Evolutionary conservation across 805 yeast genomes (phyloP).

Genomic region (Maudiozyma saulgeensis): DNA sequence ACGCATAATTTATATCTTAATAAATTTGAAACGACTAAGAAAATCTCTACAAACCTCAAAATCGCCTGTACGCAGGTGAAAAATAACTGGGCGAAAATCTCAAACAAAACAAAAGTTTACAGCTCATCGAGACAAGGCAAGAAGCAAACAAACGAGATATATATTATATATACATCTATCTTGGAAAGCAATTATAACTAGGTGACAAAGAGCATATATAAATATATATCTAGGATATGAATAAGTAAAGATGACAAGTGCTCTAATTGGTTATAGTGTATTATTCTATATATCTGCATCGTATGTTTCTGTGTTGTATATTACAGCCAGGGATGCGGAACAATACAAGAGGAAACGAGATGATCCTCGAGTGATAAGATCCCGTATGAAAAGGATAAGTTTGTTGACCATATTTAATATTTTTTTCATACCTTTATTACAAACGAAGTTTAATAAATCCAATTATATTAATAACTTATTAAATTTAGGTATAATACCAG

Average conservation of each 20-base stretch:
- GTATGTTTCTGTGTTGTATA: slow-evolving; percentile 21
- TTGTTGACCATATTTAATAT: slow-evolving; percentile 12
- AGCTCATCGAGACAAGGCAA: too few relatives aligned
- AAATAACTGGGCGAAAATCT: too few relatives aligned
- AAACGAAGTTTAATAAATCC: not conserved
- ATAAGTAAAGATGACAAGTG: not conserved
- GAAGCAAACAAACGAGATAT: too few relatives aligned
- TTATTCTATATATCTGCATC: slow-evolving; percentile 19
- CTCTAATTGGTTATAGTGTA: slow-evolving; percentile 2
- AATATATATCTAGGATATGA: not conserved
- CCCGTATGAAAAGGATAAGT: slow-evolving; percentile 17
- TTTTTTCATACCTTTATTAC: slow-evolving; percentile 14
- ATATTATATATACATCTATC: too few relatives aligned
- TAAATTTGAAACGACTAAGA: too few relatives aligned
- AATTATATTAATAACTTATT: slow-evolving; percentile 8
- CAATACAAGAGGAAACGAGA: slow-evolving; percentile 22
- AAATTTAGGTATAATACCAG: slow-evolving; percentile 20
- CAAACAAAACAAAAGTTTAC: too few relatives aligned
- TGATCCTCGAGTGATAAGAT: slow-evolving; percentile 22
- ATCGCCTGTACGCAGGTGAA: too few relatives aligned
- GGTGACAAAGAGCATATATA: too few relatives aligned
- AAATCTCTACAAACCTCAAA: too few relatives aligned
- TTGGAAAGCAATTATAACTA: too few relatives aligned
- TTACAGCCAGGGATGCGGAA: slow-evolving; percentile 11
- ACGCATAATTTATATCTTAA: too few relatives aligned